Base-by-base conservation (phyloP, 805 yeast genomes). In the Candida railenensis region DNA sequence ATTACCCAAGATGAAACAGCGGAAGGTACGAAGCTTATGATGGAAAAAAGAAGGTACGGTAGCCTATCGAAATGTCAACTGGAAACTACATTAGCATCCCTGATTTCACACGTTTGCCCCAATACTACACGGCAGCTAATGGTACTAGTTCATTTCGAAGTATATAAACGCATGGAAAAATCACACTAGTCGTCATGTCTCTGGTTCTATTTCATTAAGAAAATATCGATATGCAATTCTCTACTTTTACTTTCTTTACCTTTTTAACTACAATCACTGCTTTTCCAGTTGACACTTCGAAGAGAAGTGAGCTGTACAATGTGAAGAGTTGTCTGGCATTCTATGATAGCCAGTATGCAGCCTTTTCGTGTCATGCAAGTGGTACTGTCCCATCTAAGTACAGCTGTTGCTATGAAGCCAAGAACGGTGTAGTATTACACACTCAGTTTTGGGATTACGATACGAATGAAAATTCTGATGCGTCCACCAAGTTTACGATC, bases 391-490 rank as follows among this genome's bases (percentile, higher is more conserved):
- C 44, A 46, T 47, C 36, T 18, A 14, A 20, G 4, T 20, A 42
- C 19, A 30, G 15, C 18, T 42, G 45, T 14, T 42, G 45, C 39
- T 42, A 34, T 20, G 45, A 42, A 20, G 11, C 45, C 16, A 37
- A 39, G 4, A 42, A 95, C 40, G 97, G 97, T 4, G 74, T 89
- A 14, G 71, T 91, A 33, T 65, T 91, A 43, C 87, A 81, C 60
- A 87, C 97, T 0, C 98, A 91, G 61, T 90, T 91, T 68, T 91
- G 97, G 97, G 96, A 91, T 65, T 87, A 85, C 59, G 66, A 71
- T 49, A 40, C 43, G 33, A 43, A 12, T 34, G 37, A 34, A 40
- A 37, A 40, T 16, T 18, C 25, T 32, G 15, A 41, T 12, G 88
- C 89, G 2, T 68, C 75, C 34, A 81, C 87, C 44, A 67, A 78